A percentile compares a stretch with the other conserved stretches of the same genome.
These are phyloP conservation scores for Penicillium coffeae DNA, from an alignment of 495 filamentous ascomycete species.

Conservation along the genomic window DNA sequence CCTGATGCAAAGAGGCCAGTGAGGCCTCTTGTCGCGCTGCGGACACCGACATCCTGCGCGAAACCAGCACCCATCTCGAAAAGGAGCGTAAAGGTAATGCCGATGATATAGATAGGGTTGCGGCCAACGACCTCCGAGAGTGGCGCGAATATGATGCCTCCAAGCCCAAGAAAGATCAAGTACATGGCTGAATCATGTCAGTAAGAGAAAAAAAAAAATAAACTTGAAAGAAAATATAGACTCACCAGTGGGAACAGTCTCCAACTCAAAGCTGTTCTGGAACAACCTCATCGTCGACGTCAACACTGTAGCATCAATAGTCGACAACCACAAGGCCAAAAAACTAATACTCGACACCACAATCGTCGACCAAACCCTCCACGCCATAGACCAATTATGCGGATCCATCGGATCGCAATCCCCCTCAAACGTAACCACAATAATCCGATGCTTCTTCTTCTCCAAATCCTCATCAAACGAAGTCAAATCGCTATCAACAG, in stretches of 20 bases:
- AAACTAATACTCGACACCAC: slow-evolving; percentile 47
- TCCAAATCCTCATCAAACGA: neutral
- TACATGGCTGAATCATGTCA: slow-evolving; percentile 38
- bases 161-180: slow-evolving; percentile 53
- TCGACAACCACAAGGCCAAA: slow-evolving; percentile 42
- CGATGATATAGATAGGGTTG: slow-evolving; percentile 46
- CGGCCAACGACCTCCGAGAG: slow-evolving; percentile 52
- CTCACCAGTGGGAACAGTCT: slow-evolving; percentile 15
- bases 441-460: slow-evolving; percentile 42
- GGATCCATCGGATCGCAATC: slow-evolving; percentile 51
- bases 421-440: slow-evolving; percentile 54
- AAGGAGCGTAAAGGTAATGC: slow-evolving; percentile 35
- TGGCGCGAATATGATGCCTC: slow-evolving; percentile 36
- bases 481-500: neutral
- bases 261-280: slow-evolving; percentile 9
- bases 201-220: too few relatives aligned
- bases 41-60: slow-evolving; percentile 35
- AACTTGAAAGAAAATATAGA: too few relatives aligned
- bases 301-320: slow-evolving; percentile 41
- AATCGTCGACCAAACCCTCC: too few relatives aligned
- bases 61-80: slow-evolving; percentile 42
- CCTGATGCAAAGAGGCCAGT: slow-evolving; percentile 44
- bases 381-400: slow-evolving; percentile 56
- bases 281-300: neutral
- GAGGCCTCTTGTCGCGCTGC: slow-evolving; percentile 37